A percentile compares a stretch with the other conserved stretches of the same genome.
Conservation (phyloP, 257 asterid species). For the Schizonepeta tenuifolia region DNA sequence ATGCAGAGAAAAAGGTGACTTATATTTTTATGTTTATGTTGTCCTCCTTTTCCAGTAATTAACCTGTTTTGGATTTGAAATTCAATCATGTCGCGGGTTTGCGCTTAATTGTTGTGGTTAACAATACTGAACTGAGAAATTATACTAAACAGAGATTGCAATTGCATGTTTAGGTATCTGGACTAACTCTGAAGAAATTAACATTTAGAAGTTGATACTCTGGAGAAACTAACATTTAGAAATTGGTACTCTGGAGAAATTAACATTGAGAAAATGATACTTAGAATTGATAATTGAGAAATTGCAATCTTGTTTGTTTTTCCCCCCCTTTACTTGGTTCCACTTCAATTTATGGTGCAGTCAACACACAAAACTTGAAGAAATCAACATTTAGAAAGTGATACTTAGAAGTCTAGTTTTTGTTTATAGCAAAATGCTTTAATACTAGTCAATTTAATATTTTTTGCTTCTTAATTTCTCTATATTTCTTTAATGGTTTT, state of each 20-base stretch:
- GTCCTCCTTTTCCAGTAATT: slow-evolving; percentile 9
- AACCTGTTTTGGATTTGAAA: slow-evolving; percentile 15
- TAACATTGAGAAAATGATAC: too few species aligned
- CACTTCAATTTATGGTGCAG: too few species aligned
- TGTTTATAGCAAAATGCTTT: slow-evolving; percentile 15
- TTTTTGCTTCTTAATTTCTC: slow-evolving; percentile 10
- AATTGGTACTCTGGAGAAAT: too few species aligned
- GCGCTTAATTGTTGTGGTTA: not conserved
- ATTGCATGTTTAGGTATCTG: not conserved
- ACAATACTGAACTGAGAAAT: slow-evolving; percentile 14
- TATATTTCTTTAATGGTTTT: slow-evolving; percentile 24
- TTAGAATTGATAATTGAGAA: too few species aligned
- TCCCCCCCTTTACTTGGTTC: too few species aligned
- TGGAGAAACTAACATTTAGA: too few species aligned
- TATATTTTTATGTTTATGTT: slow-evolving; percentile 11
- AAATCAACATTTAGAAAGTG: not conserved
- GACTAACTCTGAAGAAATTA: not conserved
- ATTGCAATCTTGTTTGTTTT: too few species aligned
- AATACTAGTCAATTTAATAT: slow-evolving; percentile 12
- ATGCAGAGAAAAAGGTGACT: slow-evolving; percentile 87
- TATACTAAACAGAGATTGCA: slow-evolving; percentile 14
- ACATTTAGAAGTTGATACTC: too few species aligned
- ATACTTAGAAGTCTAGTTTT: slow-evolving; percentile 1
- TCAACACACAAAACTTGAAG: not conserved
- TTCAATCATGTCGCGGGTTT: slow-evolving; percentile 14